Conservation (phyloP, 1,284 basidiomycete species). For the Naganishia sp. region DNA sequence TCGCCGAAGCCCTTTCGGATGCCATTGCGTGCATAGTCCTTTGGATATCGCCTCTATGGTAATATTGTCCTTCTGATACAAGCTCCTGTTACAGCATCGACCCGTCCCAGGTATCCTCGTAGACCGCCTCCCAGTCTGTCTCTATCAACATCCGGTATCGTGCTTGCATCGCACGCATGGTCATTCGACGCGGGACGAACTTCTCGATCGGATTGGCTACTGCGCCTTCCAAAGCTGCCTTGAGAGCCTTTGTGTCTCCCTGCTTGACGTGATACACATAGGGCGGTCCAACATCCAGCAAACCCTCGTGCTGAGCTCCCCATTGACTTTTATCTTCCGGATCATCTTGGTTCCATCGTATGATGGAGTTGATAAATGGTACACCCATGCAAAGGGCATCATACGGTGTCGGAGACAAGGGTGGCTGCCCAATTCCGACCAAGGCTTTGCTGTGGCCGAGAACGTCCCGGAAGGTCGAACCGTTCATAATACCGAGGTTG, state of each 20-base stretch:
- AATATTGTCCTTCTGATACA: too few species aligned
- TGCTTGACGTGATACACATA: constrained; percentile 53
- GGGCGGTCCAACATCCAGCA: constrained; percentile 46
- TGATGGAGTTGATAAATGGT: constrained; percentile 55
- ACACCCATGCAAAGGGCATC: constrained; percentile 46
- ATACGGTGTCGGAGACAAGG: constrained; percentile 42
- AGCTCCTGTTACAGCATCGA: too few species aligned
- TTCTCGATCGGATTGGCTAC: neutral
- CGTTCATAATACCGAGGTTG: constrained; percentile 35
- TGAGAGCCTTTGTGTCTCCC: neutral
- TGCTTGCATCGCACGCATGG: neutral
- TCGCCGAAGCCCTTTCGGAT: too few species aligned
- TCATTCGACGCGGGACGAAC: neutral
- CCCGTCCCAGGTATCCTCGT: neutral
- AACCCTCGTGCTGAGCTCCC: constrained; percentile 50
- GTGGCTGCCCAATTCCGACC: constrained; percentile 36
- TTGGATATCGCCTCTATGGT: too few species aligned
- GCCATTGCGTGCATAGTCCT: too few species aligned
- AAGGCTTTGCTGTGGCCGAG: constrained; percentile 39
- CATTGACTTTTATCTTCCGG: constrained; percentile 47
- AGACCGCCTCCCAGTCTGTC: constrained; percentile 8
- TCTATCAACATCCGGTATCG: neutral
- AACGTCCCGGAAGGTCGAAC: constrained; percentile 35
- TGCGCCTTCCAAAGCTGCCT: neutral
- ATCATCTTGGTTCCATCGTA: constrained; percentile 44